Conservation (phyloP, 257 asterid genomes). For the Capsicum baccatum region DNA sequence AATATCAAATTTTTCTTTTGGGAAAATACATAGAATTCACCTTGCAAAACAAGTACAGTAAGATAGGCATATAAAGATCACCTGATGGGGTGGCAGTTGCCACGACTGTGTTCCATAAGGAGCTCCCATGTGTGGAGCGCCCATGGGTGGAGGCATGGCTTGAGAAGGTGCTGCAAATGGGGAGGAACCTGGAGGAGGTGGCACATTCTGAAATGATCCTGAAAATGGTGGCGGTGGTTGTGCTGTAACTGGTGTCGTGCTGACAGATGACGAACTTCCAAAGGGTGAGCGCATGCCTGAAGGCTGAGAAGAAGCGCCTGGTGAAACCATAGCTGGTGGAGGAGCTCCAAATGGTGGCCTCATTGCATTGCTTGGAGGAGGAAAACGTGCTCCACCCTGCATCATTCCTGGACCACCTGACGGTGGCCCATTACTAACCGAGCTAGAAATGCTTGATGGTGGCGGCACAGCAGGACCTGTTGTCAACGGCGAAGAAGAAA, state of each 20-base stretch:
- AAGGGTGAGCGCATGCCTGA: conserved; percentile 69
- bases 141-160: conserved; percentile 45
- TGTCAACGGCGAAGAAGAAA: conserved; percentile 51
- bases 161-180: conserved; percentile 67
- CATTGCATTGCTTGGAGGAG: conserved; percentile 64
- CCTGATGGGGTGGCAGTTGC: conserved; percentile 86
- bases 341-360: conserved; percentile 72
- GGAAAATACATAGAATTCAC: conserved; percentile 12
- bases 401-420: conserved; percentile 50
- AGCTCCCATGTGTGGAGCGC: conserved; percentile 50
- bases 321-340: conserved; percentile 49
- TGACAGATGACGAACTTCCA: conserved; percentile 70
- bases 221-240: conserved; percentile 75
- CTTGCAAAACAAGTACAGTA: conserved; percentile 23
- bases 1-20: not conserved
- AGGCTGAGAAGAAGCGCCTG: conserved; percentile 60
- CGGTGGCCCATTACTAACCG: conserved; percentile 75
- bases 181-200: conserved; percentile 73
- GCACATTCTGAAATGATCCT: conserved; percentile 54
- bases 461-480: conserved; percentile 59
- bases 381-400: conserved; percentile 64
- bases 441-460: conserved; percentile 50
- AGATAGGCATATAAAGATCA: conserved; percentile 34
- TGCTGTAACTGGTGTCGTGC: conserved; percentile 51
- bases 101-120: conserved; percentile 81